Evolutionary conservation across 192 early-diverging fungal genomes (phyloP), one percentile per base, ranked within the genome.

Genomic region (Podila clonocystis): DNA sequence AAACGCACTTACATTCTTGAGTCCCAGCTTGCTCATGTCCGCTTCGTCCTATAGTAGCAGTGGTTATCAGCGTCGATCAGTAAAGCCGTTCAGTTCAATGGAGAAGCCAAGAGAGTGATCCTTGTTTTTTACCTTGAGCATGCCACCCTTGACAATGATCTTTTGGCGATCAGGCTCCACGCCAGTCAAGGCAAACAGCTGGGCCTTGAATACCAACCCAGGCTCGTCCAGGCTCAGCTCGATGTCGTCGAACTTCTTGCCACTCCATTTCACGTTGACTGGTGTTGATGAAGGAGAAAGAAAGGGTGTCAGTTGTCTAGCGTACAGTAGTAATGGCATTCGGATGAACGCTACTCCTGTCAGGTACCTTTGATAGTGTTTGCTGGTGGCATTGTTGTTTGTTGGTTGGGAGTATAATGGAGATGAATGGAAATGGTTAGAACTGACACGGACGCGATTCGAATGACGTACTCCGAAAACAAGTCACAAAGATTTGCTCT

Each of bases 131-230:
- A 91, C 93, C 90, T 97, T 98, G 57, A 99, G 87, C 65, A 91
- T 89, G 9, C 93, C 96, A 61, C 98, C 98, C 76, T 98, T 98
- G 64, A 92, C 88, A 68, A 99, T 91, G 50, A 98, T 91, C 84
- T 96, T 97, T 85, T 99, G 98, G 55, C 97, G 86, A 34, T 95
- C 95, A 22, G 97, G 96, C 58, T 89, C 87, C 9, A 99, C 98
- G 38, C 93, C 94, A 4, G 98, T 97, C 63, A 98, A 83, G 17
- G 95, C 92, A 82, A 87, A 98, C 2, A 99, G 86, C 84, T 96
- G 94, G 58, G 87, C 90, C 82, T 97, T 98, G 86, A 98, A 93
- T 8, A 91, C 84, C 17, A 91, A 74, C n/a, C 89, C 92, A 15
- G 95, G 86, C 71, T 94, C 91, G 31, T 90, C 83, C 2, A 89